Base-by-base conservation (phyloP, 495 filamentous ascomycete genomes). In the Penicillium samsonianum region DNA sequence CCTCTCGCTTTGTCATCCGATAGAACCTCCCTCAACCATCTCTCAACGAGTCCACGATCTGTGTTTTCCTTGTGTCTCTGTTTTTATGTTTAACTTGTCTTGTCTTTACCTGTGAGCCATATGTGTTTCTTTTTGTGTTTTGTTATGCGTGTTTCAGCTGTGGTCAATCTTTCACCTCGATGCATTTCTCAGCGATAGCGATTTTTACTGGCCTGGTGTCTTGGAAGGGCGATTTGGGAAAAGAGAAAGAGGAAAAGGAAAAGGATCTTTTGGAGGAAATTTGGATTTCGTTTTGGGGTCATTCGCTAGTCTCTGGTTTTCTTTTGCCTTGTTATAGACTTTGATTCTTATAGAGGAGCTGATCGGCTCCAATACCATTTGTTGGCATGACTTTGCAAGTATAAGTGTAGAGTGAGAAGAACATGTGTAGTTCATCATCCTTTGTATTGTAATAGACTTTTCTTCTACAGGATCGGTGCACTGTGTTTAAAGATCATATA, bases 131-230 rank as follows among this genome's bases (percentile, higher is more conserved):
- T 35, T 38, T 45, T 23, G 28, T 37, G 30, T 52, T 42, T 25
- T 37, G 28, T 37, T 33, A 2, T 33, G 19, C 28, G 43, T 53
- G 33, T 42, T 47, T 48, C 37, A 59, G 40, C 53, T 45, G 56
- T 63, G 42, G 55, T 61, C 56, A 65, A 64, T 63, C 41, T 62
- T 65, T 69, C 5, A 42, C 61, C 48, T 61, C 49, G 42, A 63
- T 71, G 74, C 74, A 77, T 77, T 75, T 75, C 66, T 75, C 68
- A 73, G 74, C 73, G 73, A 64, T 59, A 58, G 61, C 44, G 57
- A 52, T 61, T 46, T 42, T 60, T 58, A 50, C 57, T 61, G 25
- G 45, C 45, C 45, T 66, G 66, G 66, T 69, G 61, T 69, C 58
- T 44, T 64, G 64, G 64, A 59, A 26, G 60, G 52, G 53, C n/a